phyloP scores from a whole-genome alignment of 257 asterid genomes.

The Gentiana straminea region DNA sequence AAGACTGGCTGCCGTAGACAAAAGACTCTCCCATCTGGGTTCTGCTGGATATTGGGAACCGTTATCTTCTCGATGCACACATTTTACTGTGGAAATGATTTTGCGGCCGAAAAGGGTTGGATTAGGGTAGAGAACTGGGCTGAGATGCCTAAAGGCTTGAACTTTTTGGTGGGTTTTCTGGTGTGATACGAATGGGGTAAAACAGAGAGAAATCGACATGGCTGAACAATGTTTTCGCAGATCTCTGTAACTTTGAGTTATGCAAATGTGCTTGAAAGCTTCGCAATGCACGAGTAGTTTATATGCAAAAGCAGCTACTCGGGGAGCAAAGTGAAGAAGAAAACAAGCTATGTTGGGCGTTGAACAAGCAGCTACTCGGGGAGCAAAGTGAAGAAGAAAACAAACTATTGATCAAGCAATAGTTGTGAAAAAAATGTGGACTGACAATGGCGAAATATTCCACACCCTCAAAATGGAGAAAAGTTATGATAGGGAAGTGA shows the following conservation, averaged over 20 bases:
- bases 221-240: background rate
- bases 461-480: too few relatives aligned
- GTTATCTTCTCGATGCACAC: constrained; percentile 17
- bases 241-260: background rate
- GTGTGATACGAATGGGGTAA: constrained; percentile 24
- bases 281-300: too few relatives aligned
- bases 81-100: constrained; percentile 6
- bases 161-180: constrained; percentile 14
- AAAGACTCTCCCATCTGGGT: constrained; percentile 54
- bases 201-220: constrained; percentile 48
- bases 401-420: too few relatives aligned
- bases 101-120: constrained; percentile 16
- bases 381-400: too few relatives aligned
- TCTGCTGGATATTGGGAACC: constrained; percentile 18
- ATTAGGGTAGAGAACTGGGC: constrained; percentile 16
- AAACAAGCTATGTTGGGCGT: too few relatives aligned
- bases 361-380: too few relatives aligned
- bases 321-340: too few relatives aligned
- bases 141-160: constrained; percentile 22
- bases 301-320: too few relatives aligned
- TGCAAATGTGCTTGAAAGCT: too few relatives aligned
- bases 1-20: constrained; percentile 59
- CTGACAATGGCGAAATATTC: too few relatives aligned
- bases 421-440: too few relatives aligned
- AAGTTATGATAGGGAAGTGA: too few relatives aligned